Evolutionary conservation across 306 rosid species (phyloP).

Genomic region (Medicago lupulina): DNA sequence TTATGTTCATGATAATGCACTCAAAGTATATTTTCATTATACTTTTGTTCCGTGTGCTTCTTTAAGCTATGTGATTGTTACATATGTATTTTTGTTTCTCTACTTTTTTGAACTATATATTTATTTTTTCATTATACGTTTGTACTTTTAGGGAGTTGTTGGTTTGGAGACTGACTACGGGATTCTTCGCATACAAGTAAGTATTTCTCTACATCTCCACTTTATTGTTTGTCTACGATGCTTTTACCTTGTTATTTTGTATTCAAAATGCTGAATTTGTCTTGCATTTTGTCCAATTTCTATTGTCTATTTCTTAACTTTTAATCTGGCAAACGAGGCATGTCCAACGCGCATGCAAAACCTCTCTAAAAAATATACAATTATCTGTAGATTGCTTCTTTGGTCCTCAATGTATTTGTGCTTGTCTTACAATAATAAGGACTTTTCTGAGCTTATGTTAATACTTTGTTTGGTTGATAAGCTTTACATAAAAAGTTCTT

Average conservation of each 20-base stretch:
- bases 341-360: not conserved
- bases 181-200: slow-evolving; percentile 71
- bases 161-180: slow-evolving; percentile 80
- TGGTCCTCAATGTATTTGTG: not conserved
- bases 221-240: slow-evolving; percentile 23
- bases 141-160: slow-evolving; percentile 63
- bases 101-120: slow-evolving; percentile 24
- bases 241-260: slow-evolving; percentile 18
- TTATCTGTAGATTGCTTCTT: not conserved
- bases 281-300: slow-evolving; percentile 21
- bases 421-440: not conserved
- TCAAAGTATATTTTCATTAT: slow-evolving; percentile 30
- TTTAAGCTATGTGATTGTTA: slow-evolving; percentile 2
- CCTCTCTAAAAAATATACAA: not conserved
- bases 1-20: slow-evolving; percentile 11
- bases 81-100: slow-evolving; percentile 29
- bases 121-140: slow-evolving; percentile 22
- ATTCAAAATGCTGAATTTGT: slow-evolving; percentile 11
- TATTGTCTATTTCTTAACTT: slow-evolving; percentile 3
- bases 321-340: not conserved
- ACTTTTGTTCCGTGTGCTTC: slow-evolving; percentile 26
- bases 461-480: not conserved
- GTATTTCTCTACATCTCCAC: slow-evolving; percentile 35
- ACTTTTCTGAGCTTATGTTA: not conserved
- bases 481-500: not conserved